Evolutionary conservation across 2,329 filamentous ascomycete genomes (phyloP).

Genomic region (Fusarium incarnatum): DNA sequence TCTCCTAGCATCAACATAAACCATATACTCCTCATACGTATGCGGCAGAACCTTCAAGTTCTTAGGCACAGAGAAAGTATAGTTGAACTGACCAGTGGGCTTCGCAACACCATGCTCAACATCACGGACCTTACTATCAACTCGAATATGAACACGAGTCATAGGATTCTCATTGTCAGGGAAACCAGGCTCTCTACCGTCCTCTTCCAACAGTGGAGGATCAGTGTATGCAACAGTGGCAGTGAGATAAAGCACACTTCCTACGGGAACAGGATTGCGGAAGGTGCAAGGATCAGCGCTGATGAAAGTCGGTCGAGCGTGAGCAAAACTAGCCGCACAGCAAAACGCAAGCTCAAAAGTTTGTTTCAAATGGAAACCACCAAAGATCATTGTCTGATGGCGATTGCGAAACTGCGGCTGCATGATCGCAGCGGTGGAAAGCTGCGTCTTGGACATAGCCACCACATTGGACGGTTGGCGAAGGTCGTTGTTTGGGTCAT

Average conservation of each 20-base stretch:
- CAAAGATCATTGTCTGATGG: slow-evolving; percentile 50
- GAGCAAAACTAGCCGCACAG: slow-evolving; percentile 49
- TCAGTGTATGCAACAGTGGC: slow-evolving; percentile 49
- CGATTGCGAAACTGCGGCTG: slow-evolving; percentile 48
- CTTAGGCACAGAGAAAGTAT: slow-evolving; percentile 48
- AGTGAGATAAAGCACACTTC: slow-evolving; percentile 47
- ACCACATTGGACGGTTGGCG: slow-evolving; percentile 45
- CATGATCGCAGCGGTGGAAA: slow-evolving; percentile 48
- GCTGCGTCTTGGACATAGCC: slow-evolving; percentile 46
- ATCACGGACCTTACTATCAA: slow-evolving; percentile 49
- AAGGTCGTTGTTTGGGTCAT: slow-evolving; percentile 44
- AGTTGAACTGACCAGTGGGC: slow-evolving; percentile 49
- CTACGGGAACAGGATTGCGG: slow-evolving; percentile 48
- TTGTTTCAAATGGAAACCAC: slow-evolving; percentile 49
- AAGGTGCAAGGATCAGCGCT: slow-evolving; percentile 49
- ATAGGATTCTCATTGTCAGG: slow-evolving; percentile 39
- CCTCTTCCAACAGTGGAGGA: slow-evolving; percentile 47
- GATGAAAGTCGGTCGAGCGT: slow-evolving; percentile 48
- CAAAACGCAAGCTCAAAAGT: slow-evolving; percentile 50
- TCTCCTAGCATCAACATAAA: slow-evolving; percentile 48
- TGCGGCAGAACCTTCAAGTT: slow-evolving; percentile 46
- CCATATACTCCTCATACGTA: slow-evolving; percentile 49
- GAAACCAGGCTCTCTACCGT: slow-evolving; percentile 42
- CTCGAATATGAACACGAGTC: slow-evolving; percentile 47
- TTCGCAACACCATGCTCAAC: slow-evolving; percentile 49